A percentile compares a stretch with the other conserved stretches of the same genome.
Conservation (phyloP, 495 filamentous ascomycete genomes). For the Talaromyces ruber region DNA sequence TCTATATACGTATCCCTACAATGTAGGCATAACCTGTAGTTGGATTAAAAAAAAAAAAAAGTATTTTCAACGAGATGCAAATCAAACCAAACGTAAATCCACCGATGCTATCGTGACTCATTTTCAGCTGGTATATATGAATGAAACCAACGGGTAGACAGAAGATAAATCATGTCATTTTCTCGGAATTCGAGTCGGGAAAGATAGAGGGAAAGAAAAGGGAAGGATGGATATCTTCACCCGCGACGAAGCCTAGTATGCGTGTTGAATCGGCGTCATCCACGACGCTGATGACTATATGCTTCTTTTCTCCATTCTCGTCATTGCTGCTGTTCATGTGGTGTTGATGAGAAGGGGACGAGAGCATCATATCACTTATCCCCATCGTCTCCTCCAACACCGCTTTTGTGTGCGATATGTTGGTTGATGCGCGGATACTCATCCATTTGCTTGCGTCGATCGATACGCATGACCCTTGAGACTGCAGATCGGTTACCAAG, state of each 20-base stretch:
- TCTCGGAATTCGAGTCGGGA: neutral
- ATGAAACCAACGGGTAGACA: neutral
- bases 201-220: neutral
- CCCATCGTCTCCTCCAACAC: slow-evolving; percentile 8
- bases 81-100: neutral
- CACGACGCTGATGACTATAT: slow-evolving; percentile 3
- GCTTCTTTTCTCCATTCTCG: neutral
- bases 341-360: neutral
- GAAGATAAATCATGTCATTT: neutral
- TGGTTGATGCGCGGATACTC: slow-evolving; percentile 21
- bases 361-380: neutral
- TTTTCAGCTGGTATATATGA: neutral
- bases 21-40: too few relatives aligned
- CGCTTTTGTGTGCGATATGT: slow-evolving; percentile 17
- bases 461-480: slow-evolving; percentile 8
- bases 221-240: neutral
- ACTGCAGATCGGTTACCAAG: slow-evolving; percentile 16
- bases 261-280: neutral
- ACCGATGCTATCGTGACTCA: neutral
- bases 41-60: neutral
- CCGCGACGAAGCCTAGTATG: neutral
- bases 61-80: neutral
- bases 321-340: neutral
- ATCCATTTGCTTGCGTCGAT: slow-evolving; percentile 24
- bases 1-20: neutral